Evolutionary conservation across 768 basidiomycete genomes (phyloP).

Genomic region (Neoboletus subvelutipes): DNA sequence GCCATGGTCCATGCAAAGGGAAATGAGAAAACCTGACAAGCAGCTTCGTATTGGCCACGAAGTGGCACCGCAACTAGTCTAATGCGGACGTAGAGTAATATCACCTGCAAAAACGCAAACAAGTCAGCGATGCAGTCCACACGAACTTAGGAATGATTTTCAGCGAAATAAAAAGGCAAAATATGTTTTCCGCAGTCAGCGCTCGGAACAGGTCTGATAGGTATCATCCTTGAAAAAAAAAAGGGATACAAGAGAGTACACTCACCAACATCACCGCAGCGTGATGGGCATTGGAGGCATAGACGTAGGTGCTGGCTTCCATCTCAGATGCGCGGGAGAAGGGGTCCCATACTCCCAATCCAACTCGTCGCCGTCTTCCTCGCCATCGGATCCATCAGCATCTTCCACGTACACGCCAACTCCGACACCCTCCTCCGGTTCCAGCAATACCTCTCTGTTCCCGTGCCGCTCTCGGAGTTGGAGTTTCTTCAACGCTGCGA

Average conservation of each 20-base stretch:
- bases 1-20: conserved; percentile 14
- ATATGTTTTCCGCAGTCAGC: conserved; percentile 52
- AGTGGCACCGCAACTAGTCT: not conserved
- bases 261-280: conserved; percentile 28
- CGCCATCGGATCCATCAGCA: conserved; percentile 45
- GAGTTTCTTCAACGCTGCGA: conserved; percentile 70
- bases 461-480: conserved; percentile 48
- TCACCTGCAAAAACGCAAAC: conserved; percentile 8
- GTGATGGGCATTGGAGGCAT: conserved; percentile 50
- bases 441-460: conserved; percentile 57
- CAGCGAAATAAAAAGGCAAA: conserved; percentile 60
- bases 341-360: conserved; percentile 62
- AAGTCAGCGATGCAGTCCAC: conserved; percentile 4
- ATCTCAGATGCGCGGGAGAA: conserved; percentile 49
- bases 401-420: conserved; percentile 81
- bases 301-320: conserved; percentile 52
- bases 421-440: conserved; percentile 67
- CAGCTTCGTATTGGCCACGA: not conserved
- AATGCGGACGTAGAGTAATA: not conserved
- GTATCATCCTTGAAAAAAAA: conserved; percentile 53
- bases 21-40: not conserved
- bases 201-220: conserved; percentile 80
- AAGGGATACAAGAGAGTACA: conserved; percentile 9
- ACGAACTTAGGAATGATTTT: conserved; percentile 2
- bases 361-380: conserved; percentile 25